These are phyloP conservation scores for Elsinoe fawcettii DNA, from an alignment of 2,329 filamentous ascomycete genomes.

Conservation along the genomic window DNA sequence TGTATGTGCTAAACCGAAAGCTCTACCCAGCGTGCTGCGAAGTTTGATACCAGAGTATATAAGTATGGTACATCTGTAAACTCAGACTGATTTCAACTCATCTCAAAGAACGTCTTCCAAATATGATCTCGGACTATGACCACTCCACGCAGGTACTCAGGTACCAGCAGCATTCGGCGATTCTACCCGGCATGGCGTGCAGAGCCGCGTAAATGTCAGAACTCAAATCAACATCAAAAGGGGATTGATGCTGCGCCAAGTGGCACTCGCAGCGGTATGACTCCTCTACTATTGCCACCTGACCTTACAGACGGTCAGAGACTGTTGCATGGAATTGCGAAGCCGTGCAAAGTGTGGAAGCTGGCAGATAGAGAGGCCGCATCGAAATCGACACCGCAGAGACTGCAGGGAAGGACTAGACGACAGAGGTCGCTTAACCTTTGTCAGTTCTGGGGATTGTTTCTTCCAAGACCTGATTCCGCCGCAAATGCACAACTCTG, in stretches of 20 bases:
- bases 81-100: not conserved
- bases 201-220: not conserved
- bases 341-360: not conserved
- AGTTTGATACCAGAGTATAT: not conserved
- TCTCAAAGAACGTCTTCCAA: not conserved
- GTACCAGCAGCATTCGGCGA: not conserved
- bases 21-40: not conserved
- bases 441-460: not conserved
- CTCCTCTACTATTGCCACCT: not conserved
- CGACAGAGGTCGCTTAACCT: not conserved
- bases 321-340: no score
- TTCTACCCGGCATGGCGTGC: not conserved
- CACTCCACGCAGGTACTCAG: not conserved
- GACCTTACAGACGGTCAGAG: not conserved
- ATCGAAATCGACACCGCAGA: not conserved
- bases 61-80: not conserved
- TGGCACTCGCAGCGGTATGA: not conserved
- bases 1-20: not conserved
- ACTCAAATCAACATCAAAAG: not conserved
- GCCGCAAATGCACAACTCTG: not conserved
- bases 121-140: not conserved
- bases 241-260: not conserved
- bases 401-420: not conserved
- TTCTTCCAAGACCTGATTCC: not conserved
- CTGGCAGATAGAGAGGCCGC: no score